These are phyloP conservation scores for Pinus tabuliformis DNA, from an alignment of 75 land plant species.

Conservation along the genomic window DNA sequence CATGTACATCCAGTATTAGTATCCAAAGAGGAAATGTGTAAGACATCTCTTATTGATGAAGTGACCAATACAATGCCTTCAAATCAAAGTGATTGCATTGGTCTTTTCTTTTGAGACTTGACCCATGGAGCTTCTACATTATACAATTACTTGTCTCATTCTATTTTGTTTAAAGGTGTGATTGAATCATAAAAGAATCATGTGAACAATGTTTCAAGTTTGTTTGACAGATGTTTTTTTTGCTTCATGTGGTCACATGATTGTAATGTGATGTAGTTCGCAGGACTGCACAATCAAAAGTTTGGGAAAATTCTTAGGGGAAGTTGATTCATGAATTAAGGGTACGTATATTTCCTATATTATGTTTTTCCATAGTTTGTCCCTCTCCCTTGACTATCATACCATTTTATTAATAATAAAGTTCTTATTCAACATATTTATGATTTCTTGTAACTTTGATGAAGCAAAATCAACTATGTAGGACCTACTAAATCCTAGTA, in stretches of 20 bases:
- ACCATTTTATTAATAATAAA: background rate
- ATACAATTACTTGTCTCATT: background rate
- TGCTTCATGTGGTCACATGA: background rate
- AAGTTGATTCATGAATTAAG: constrained; percentile 91
- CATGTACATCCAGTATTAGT: no score
- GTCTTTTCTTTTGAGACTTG: background rate
- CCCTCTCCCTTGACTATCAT: background rate
- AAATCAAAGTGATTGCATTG: background rate
- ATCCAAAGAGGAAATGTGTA: no score
- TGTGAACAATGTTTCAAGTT: no score
- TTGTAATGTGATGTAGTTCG: constrained; percentile 19
- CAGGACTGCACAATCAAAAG: constrained; percentile 99
- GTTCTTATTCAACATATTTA: background rate
- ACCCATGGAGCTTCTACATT: background rate
- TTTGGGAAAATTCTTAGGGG: constrained; percentile 93
- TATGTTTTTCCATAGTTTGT: background rate
- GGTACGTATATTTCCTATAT: constrained; percentile 31
- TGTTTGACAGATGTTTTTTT: background rate
- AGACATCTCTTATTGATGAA: no score
- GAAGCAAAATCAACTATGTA: background rate
- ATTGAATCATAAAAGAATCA: no score
- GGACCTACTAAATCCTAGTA: no score
- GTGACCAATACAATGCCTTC: no score
- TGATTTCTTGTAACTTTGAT: background rate
- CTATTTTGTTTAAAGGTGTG: background rate